Evolutionary conservation across 2,329 filamentous ascomycete genomes (phyloP).

Genomic region (Hypoxylon sp.): DNA sequence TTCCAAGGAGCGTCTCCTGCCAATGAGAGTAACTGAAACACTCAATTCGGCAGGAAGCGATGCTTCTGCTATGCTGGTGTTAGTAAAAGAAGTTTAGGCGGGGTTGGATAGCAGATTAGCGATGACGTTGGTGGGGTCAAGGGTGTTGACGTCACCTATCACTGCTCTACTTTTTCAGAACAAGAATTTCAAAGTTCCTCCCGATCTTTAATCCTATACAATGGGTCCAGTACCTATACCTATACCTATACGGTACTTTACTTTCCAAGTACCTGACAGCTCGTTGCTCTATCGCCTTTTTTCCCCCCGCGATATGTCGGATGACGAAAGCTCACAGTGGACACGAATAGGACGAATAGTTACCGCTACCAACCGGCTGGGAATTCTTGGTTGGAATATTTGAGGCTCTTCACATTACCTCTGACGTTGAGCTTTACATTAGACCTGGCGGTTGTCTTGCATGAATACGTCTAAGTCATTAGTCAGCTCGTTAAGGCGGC

Average conservation of each 20-base stretch:
- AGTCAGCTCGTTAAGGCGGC: background rate
- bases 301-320: slow-evolving; percentile 8
- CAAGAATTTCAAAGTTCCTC: no score
- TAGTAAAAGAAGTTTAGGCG: slow-evolving; percentile 23
- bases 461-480: background rate
- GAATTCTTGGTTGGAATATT: slow-evolving; percentile 1
- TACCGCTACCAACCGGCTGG: slow-evolving; percentile 16
- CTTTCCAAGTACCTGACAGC: background rate
- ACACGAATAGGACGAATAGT: background rate
- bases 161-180: no score
- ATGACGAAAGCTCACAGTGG: slow-evolving; percentile 18
- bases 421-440: slow-evolving; percentile 10
- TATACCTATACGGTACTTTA: no score
- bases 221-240: no score
- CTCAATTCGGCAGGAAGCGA: slow-evolving; percentile 21
- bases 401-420: slow-evolving; percentile 3
- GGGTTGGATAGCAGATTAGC: slow-evolving; percentile 15
- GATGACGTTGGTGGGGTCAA: slow-evolving; percentile 46
- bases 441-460: background rate
- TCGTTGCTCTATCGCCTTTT: background rate
- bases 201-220: no score
- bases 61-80: slow-evolving; percentile 11
- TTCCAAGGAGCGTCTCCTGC: slow-evolving; percentile 9
- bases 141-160: slow-evolving; percentile 37
- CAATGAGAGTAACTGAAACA: slow-evolving; percentile 14